These are phyloP conservation scores for Lunularia cruciata DNA, from an alignment of 225 moss, liverwort and hornwort genomes.

Conservation along the genomic window DNA sequence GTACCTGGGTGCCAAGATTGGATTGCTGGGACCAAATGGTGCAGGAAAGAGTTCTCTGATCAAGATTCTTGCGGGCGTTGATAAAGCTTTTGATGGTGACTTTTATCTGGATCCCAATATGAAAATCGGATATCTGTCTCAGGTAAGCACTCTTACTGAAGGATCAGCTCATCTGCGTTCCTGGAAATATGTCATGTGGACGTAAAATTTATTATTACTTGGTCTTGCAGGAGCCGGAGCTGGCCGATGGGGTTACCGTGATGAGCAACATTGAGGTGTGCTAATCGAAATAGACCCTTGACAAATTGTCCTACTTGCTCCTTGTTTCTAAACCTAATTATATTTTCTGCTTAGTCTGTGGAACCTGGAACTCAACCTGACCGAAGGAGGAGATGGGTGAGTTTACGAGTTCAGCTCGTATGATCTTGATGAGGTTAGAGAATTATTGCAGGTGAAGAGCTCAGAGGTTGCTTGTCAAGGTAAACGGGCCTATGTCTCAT, in stretches of 20 bases:
- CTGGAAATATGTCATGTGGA: neutral
- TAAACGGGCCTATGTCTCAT: too few relatives aligned
- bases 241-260: constrained; percentile 74
- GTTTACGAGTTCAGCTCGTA: too few relatives aligned
- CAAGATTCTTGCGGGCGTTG: constrained; percentile 92
- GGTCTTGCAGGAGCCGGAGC: constrained; percentile 71
- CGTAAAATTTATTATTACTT: neutral
- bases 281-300: neutral
- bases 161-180: too few relatives aligned
- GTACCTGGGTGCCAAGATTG: constrained; percentile 98
- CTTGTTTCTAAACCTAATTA: too few relatives aligned
- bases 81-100: constrained; percentile 78
- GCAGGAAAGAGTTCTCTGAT: constrained; percentile 82
- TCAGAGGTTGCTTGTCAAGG: too few relatives aligned
- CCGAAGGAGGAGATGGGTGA: neutral
- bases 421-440: too few relatives aligned
- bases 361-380: neutral
- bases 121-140: constrained; percentile 79
- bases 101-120: constrained; percentile 76
- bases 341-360: too few relatives aligned
- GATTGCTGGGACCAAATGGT: constrained; percentile 89
- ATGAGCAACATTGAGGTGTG: constrained; percentile 93
- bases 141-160: constrained; percentile 40
- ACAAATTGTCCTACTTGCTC: too few relatives aligned
- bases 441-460: neutral